Percentiles rank a stretch among this genome's conserved stretches.
phyloP scores from a whole-genome alignment of 2,329 filamentous ascomycete species.

The Fusarium cyanostomum region DNA sequence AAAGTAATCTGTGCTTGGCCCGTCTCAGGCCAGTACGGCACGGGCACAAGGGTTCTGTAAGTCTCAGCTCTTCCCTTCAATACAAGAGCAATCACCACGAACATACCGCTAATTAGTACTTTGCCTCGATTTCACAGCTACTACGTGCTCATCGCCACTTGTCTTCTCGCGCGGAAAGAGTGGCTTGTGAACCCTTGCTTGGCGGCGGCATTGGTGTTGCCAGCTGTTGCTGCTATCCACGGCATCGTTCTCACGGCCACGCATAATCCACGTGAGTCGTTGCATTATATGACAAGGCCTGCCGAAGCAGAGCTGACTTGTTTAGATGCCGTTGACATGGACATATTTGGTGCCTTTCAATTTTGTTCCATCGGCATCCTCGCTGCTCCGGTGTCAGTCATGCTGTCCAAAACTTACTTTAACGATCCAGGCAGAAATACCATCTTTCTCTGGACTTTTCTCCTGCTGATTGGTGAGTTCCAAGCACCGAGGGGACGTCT shows the following conservation, averaged over 20 bases:
- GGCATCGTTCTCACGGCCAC: constrained; percentile 67
- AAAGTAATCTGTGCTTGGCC: constrained; percentile 67
- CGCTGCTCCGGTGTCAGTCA: constrained; percentile 69
- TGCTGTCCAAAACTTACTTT: constrained; percentile 71
- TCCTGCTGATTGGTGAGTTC: constrained; percentile 65
- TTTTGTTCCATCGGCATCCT: constrained; percentile 72
- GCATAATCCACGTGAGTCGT: constrained; percentile 64
- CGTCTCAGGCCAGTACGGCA: constrained; percentile 65
- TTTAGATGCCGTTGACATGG: constrained; percentile 71
- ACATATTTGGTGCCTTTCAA: constrained; percentile 74
- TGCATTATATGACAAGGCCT: background rate
- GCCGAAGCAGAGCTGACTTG: accelerated
- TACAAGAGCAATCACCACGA: accelerated
- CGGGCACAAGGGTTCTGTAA: constrained; percentile 62
- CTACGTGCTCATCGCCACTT: constrained; percentile 71
- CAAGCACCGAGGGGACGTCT: accelerated
- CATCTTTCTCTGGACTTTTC: constrained; percentile 72
- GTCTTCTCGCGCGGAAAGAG: constrained; percentile 68
- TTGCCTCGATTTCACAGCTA: constrained; percentile 55
- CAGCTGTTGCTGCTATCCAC: constrained; percentile 71
- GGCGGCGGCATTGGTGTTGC: constrained; percentile 69
- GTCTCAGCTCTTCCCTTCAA: too few relatives aligned
- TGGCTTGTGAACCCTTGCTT: constrained; percentile 72
- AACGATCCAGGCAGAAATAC: constrained; percentile 69
- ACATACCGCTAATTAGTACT: background rate